phyloP scores from a whole-genome alignment of 2,329 filamentous ascomycete genomes.

The Verticillium dahliae region DNA sequence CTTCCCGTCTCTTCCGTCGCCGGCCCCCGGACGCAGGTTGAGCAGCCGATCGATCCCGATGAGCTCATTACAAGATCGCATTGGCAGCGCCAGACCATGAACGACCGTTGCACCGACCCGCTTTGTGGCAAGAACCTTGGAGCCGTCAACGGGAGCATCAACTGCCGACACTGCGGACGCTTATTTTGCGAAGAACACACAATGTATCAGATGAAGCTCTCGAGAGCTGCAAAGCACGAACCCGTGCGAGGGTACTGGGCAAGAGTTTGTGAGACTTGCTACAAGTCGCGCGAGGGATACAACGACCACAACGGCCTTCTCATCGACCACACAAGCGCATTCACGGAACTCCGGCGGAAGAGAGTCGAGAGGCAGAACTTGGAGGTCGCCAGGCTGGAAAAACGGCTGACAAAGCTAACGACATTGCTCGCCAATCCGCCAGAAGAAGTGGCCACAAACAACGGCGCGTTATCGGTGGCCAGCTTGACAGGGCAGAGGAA shows the following conservation, averaged over 20 bases:
- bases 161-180: conserved; percentile 87
- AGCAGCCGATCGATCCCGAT: conserved; percentile 64
- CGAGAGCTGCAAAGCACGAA: conserved; percentile 80
- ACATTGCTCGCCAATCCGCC: conserved; percentile 72
- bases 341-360: conserved; percentile 64
- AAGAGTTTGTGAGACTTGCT: conserved; percentile 96
- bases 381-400: conserved; percentile 85
- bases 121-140: conserved; percentile 76
- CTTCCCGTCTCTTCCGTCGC: conserved; percentile 20
- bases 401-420: conserved; percentile 84
- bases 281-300: conserved; percentile 92
- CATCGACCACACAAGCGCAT: conserved; percentile 66
- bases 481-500: conserved; percentile 63
- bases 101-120: conserved; percentile 82
- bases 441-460: conserved; percentile 51
- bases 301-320: conserved; percentile 75
- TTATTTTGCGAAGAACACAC: conserved; percentile 97
- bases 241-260: conserved; percentile 89
- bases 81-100: conserved; percentile 73
- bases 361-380: conserved; percentile 79
- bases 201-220: conserved; percentile 99
- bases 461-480: conserved; percentile 51
- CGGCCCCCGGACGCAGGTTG: conserved; percentile 29
- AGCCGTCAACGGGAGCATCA: conserved; percentile 74
- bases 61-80: conserved; percentile 82